Evolutionary conservation across 768 basidiomycete species (phyloP), one percentile per base, ranked within the genome.

Genomic region (Trametes elegans): DNA sequence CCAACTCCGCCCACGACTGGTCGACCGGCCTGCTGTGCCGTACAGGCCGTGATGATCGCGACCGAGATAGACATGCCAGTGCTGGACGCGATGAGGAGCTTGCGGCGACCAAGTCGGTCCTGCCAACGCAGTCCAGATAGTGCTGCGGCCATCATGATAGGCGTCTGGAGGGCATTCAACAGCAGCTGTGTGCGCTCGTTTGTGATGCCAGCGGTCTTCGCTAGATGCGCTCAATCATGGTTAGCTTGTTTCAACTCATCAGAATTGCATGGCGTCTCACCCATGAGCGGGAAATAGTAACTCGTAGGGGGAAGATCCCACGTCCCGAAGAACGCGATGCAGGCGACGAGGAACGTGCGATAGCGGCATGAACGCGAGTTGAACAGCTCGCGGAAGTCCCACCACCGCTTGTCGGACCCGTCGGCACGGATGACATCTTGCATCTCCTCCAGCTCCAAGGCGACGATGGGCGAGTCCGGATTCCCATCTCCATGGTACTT

Each of bases 401-500:
- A 77, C 78, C 55, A 84, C 54, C 57, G 46, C 38, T 54, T 68
- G 40, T 79, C 74, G 24, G 88, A 73, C 5, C 86, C 86, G 59
- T 84, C 81, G 48, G 80, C 74, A 61, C 90, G 83, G 3, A 81
- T 84, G 69, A 85, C 75, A 59, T 72, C 74, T 59, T 69, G 75
- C 28, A 59, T 57, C 46, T 57, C 55, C 27, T 53, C 45, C 23
- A 64, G 47, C 34, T 55, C 49, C 38, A 62, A n/a, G 44, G 67
- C 61, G 46, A 77, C 73, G 34, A 88, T 74, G 0, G 84, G 82
- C 59, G 86, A 83, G 8, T 76, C 70, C 47, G 80, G 76, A 49
- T 84, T 75, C n/a, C 79, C 71, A 11, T 82, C 81, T 4, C 87
- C 84, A 63, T 93, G 90, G 63, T 87, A 90, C 55, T 79, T 80